Conservation (phyloP, 331 rosid species). For the Telfairia occidentalis region DNA sequence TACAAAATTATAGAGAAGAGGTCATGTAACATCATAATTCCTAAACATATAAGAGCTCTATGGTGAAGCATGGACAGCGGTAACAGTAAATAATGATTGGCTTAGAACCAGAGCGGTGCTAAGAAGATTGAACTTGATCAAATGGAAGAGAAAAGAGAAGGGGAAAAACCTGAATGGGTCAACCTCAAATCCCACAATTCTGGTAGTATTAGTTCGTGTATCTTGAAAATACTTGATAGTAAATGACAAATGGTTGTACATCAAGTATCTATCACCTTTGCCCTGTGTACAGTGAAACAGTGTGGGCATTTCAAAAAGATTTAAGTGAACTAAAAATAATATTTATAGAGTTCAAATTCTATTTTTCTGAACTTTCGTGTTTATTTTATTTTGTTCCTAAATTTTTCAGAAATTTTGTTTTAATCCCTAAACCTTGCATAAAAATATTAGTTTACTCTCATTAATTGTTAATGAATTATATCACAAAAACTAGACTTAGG, state of each 20-base stretch:
- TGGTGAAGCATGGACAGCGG: neutral
- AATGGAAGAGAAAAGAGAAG: neutral
- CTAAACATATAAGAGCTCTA: neutral
- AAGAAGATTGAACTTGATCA: constrained; percentile 4
- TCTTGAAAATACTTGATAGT: constrained; percentile 73
- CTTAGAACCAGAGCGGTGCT: neutral
- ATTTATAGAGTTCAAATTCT: too few species aligned
- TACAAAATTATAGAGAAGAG: neutral
- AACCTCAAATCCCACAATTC: constrained; percentile 96
- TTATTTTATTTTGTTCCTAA: too few species aligned
- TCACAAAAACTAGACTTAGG: too few species aligned
- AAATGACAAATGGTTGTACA: constrained; percentile 86
- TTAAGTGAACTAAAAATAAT: neutral
- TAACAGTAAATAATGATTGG: neutral
- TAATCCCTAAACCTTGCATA: too few species aligned
- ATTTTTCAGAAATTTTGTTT: too few species aligned
- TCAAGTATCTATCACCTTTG: constrained; percentile 56
- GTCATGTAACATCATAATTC: neutral
- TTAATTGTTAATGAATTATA: too few species aligned
- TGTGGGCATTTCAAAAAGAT: neutral
- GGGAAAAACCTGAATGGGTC: constrained; percentile 60
- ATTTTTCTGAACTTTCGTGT: too few species aligned
- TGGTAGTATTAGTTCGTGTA: constrained; percentile 49
- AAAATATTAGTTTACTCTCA: too few species aligned
- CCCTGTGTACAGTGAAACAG: constrained; percentile 34